Conservation (phyloP, 768 basidiomycete genomes). For the Phlebiopsis flavidoalba region DNA sequence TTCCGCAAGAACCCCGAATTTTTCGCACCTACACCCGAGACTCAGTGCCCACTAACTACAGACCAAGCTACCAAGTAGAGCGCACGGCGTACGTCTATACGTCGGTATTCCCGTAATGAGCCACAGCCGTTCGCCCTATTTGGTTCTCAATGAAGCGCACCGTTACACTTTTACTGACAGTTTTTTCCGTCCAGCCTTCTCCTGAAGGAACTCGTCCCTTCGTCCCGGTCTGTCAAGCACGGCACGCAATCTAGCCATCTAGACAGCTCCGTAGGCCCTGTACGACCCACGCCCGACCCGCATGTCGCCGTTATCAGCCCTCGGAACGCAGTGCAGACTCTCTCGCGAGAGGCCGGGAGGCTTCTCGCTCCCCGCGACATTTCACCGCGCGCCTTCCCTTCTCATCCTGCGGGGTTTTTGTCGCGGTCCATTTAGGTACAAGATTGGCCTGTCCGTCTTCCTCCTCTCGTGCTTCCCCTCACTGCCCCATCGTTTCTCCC, state of each 20-base stretch:
- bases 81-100: not conserved
- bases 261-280: not conserved
- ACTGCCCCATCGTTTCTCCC: slow-evolving; percentile 6
- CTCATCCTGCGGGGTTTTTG: slow-evolving; percentile 8
- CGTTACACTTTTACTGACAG: not conserved
- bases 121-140: not conserved
- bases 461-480: not conserved
- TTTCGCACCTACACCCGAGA: not conserved
- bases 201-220: not conserved
- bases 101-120: not conserved
- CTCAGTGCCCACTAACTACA: not conserved
- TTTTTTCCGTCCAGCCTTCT: slow-evolving; percentile 1
- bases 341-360: not conserved
- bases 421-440: slow-evolving; percentile 1
- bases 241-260: not conserved
- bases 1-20: not conserved
- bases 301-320: not conserved
- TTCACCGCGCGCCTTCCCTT: slow-evolving; percentile 11
- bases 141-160: not conserved
- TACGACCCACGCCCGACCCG: not conserved
- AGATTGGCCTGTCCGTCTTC: not conserved
- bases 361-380: slow-evolving; percentile 9
- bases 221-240: not conserved
- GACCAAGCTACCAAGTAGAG: not conserved
- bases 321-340: not conserved